Conservation (phyloP, 768 basidiomycete genomes). For the Kwoniella dejecticola region DNA sequence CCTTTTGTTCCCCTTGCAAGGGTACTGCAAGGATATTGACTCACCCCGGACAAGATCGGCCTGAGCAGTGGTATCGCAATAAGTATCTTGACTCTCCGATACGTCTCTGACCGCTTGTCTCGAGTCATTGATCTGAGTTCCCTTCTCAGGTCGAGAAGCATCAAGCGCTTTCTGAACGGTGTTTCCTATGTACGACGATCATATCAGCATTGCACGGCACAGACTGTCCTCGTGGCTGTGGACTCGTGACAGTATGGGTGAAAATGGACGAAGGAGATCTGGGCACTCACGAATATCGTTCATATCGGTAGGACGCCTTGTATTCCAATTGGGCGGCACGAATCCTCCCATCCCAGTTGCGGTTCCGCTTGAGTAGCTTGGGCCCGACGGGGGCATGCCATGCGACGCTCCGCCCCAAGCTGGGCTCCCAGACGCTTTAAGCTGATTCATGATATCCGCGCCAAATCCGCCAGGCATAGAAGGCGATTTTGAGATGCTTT, state of each 20-base stretch:
- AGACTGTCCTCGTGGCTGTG: too few relatives aligned
- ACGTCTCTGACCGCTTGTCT: conserved; percentile 52
- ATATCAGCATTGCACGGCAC: too few relatives aligned
- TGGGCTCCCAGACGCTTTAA: conserved; percentile 16
- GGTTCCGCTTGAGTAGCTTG: background rate
- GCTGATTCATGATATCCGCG: conserved; percentile 12
- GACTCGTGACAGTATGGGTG: too few relatives aligned
- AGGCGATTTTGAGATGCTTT: conserved; percentile 7
- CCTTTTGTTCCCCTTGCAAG: too few relatives aligned
- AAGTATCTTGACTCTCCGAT: conserved; percentile 54
- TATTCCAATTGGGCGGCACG: conserved; percentile 8
- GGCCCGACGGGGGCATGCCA: background rate
- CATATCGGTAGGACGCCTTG: conserved; percentile 35
- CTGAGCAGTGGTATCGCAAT: conserved; percentile 52
- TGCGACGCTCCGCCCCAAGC: conserved; percentile 7
- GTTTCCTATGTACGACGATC: conserved; percentile 28
- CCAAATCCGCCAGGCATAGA: conserved; percentile 8
- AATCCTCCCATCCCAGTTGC: background rate
- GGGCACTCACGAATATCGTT: conserved; percentile 39
- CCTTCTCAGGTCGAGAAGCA: conserved; percentile 56
- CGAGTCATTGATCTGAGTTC: conserved; percentile 51
- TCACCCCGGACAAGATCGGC: conserved; percentile 41
- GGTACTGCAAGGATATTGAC: background rate
- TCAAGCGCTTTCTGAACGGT: conserved; percentile 45
- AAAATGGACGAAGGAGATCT: background rate